These are phyloP conservation scores for Backusella sp. DNA, from an alignment of 192 early-diverging fungal genomes.

Conservation along the genomic window DNA sequence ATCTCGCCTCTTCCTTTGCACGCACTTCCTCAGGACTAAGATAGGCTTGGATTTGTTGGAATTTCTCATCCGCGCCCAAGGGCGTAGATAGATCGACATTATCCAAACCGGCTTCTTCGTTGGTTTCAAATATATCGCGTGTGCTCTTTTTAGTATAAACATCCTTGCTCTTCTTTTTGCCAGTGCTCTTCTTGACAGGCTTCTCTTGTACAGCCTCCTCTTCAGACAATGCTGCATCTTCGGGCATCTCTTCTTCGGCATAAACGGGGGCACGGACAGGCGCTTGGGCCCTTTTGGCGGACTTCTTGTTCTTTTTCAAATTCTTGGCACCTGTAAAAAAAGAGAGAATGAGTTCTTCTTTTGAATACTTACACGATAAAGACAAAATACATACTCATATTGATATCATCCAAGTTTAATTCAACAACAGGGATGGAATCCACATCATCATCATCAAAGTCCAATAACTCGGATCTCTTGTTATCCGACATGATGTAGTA, in stretches of 20 bases:
- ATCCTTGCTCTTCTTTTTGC: conserved; percentile 9
- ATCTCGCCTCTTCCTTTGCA: conserved; percentile 45
- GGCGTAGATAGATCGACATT: conserved; percentile 54
- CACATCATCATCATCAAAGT: conserved; percentile 57
- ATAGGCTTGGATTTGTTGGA: conserved; percentile 53
- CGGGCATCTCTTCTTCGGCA: conserved; percentile 61
- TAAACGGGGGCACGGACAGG: conserved; percentile 44
- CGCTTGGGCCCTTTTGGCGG: conserved; percentile 17
- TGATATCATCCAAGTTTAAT: conserved; percentile 60
- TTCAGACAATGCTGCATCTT: conserved; percentile 54
- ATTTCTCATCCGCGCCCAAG: conserved; percentile 50
- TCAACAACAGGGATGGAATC: conserved; percentile 83
- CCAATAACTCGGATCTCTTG: conserved; percentile 28
- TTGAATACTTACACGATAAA: background rate
- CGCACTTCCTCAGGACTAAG: conserved; percentile 55
- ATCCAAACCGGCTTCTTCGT: conserved; percentile 39
- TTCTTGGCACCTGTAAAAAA: background rate
- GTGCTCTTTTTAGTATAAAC: conserved; percentile 21
- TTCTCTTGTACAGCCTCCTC: conserved; percentile 28
- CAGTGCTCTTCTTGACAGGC: background rate
- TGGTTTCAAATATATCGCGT: conserved; percentile 23
- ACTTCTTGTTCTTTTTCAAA: conserved; percentile 33
- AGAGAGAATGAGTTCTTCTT: background rate
- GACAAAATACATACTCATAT: conserved; percentile 9
- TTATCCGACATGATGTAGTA: conserved; percentile 60